Conservation (phyloP, 495 filamentous ascomycete genomes). For the Neurospora discreta region DNA sequence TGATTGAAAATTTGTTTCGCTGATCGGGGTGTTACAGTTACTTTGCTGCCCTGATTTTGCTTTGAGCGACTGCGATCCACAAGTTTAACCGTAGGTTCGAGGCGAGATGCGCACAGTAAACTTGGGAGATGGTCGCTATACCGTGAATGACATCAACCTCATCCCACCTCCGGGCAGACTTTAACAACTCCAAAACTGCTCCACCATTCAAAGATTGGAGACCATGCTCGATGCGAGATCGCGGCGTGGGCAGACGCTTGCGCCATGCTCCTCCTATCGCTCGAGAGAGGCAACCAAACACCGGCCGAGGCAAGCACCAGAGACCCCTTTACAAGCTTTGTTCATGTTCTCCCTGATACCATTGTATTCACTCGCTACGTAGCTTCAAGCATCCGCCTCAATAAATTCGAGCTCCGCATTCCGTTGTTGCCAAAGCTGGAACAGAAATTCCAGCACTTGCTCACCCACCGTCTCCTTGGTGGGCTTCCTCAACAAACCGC, state of each 20-base stretch:
- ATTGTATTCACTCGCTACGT: not conserved
- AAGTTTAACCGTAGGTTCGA: not conserved
- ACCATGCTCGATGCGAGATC: not conserved
- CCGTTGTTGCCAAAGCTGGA: slow-evolving; percentile 7
- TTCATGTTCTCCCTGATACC: not conserved
- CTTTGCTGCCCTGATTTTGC: not conserved
- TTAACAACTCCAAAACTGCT: not conserved
- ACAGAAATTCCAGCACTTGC: slow-evolving; percentile 13
- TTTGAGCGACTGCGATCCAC: not conserved
- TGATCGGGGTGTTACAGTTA: not conserved
- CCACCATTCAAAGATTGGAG: not conserved
- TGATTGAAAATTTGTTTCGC: not conserved
- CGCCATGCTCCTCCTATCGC: not conserved
- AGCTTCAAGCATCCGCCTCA: not conserved
- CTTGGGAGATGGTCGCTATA: not conserved
- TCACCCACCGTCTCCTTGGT: slow-evolving; percentile 24
- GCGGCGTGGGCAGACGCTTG: not conserved
- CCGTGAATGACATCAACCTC: not conserved
- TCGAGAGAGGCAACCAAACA: not conserved
- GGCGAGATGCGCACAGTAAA: not conserved
- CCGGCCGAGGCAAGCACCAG: not conserved
- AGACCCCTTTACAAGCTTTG: not conserved
- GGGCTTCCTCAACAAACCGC: slow-evolving; percentile 13
- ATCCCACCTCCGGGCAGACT: not conserved
- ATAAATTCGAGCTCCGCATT: not conserved